Evolutionary conservation across 2,329 filamentous ascomycete genomes (phyloP), one percentile per base, ranked within the genome.

Genomic region (Zasmidium cellare): DNA sequence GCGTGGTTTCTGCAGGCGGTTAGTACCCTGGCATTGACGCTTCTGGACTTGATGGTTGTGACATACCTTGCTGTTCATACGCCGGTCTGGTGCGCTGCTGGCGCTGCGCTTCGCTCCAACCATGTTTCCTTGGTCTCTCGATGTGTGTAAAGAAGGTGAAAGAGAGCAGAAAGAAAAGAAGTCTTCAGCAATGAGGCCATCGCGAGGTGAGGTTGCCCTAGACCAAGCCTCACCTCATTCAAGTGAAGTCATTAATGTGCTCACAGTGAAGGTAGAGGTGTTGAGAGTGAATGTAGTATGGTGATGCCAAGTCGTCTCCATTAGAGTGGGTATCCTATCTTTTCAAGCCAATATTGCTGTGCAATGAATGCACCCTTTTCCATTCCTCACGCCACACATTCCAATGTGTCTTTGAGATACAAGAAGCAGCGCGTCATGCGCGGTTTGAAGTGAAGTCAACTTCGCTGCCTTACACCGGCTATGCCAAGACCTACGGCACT

Each of bases 401-500:
- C 25, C 25, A 28, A 28, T 28, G 25, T 6, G 25, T 28, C 25
- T 11, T 6, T 28, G 25, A 28, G 6, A 6, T 28, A 5, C 25
- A 28, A 28, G 25, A 6, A 28, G 11, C 25, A n/a, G n/a, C n/a
- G n/a, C n/a, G n/a, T n/a, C 25, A 28, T 28, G 25, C n/a, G 25
- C 25, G 11, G 25, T 28, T 14, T n/a, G 7, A 51, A 41, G 48
- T 41, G 14, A 51, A 20, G 48, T 20, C 18, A 3, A 41, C 6
- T 38, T 50, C 57, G 67, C 18, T 67, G 55, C 56, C 60, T 63
- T 44, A 67, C 56, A 5, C 63, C 66, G 46, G 62, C 66, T 51
- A 71, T 71, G 11, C 69, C 69, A 51, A 70, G 51, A 5, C 69
- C 69, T 18, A 71, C 60, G 11, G 55, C 57, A 55, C 75, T 74